Evolutionary conservation across 2,329 filamentous ascomycete genomes (phyloP).

Genomic region (Fusarium domesticum): DNA sequence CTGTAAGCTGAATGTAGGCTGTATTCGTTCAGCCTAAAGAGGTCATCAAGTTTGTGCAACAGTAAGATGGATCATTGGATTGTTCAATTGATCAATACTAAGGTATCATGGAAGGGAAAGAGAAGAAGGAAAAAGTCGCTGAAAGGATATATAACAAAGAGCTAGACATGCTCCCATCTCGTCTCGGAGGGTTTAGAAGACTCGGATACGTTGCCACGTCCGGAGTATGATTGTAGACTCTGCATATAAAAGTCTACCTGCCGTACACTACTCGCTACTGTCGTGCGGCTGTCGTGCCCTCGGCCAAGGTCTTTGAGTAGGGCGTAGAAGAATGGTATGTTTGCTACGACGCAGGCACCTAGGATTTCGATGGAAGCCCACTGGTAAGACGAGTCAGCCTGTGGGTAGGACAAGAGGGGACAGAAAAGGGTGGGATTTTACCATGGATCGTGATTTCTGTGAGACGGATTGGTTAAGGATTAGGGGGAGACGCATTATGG

Average conservation of each 20-base stretch:
- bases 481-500: slow-evolving; percentile 27
- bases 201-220: neutral
- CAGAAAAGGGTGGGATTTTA: slow-evolving; percentile 2
- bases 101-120: neutral
- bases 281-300: slow-evolving; percentile 18
- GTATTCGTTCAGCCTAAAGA: no score
- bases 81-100: neutral
- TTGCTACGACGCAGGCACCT: slow-evolving; percentile 33
- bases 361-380: slow-evolving; percentile 35
- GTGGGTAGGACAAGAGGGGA: accelerated
- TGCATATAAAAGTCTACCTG: neutral
- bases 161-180: neutral
- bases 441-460: slow-evolving; percentile 30
- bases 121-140: neutral
- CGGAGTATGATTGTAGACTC: slow-evolving; percentile 14
- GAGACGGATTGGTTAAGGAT: slow-evolving; percentile 27
- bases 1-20: no score
- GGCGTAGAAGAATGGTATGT: slow-evolving; percentile 32
- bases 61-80: neutral
- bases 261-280: slow-evolving; percentile 7
- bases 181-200: neutral
- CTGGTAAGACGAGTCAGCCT: slow-evolving; percentile 7
- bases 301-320: slow-evolving; percentile 28
- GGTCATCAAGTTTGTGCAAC: no score
- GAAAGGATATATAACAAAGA: neutral